A percentile compares a stretch with the other conserved stretches of the same genome.
Conservation (phyloP, 2,329 filamentous ascomycete genomes). For the Aspergillus japonicus region DNA sequence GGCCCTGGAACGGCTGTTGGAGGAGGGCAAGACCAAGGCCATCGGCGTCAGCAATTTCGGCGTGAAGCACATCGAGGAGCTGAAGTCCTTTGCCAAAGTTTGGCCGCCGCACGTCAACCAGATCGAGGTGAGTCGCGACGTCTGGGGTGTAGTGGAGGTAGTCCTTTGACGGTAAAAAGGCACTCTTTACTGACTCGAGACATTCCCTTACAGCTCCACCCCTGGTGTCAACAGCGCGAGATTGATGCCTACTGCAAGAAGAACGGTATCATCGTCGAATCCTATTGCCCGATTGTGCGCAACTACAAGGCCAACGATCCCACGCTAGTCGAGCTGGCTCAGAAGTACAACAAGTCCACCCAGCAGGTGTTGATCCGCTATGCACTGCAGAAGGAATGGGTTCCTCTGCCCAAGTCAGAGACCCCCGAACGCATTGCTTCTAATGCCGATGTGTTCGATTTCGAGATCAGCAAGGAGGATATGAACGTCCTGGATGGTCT, state of each 20-base stretch:
- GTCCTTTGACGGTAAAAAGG: not conserved
- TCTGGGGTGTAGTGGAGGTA: not conserved
- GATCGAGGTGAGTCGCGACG: constrained; percentile 58
- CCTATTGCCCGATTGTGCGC: constrained; percentile 57
- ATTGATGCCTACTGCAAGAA: constrained; percentile 56
- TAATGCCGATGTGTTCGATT: constrained; percentile 64
- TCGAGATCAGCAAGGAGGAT: constrained; percentile 57
- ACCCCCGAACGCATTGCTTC: constrained; percentile 64
- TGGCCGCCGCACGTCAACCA: constrained; percentile 74
- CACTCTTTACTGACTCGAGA: not conserved
- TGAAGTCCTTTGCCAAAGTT: constrained; percentile 63
- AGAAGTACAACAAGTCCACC: constrained; percentile 71
- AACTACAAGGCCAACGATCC: constrained; percentile 71
- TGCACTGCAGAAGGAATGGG: constrained; percentile 74
- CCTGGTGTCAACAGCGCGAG: constrained; percentile 66
- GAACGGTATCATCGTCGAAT: constrained; percentile 54
- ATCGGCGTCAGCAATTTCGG: constrained; percentile 76
- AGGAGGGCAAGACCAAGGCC: constrained; percentile 59
- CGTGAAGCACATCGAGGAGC: constrained; percentile 65
- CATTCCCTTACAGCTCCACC: constrained; percentile 58
- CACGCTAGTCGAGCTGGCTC: constrained; percentile 61
- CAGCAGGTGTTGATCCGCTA: constrained; percentile 79
- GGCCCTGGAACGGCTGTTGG: constrained; percentile 61
- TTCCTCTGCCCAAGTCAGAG: constrained; percentile 73
- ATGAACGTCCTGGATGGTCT: constrained; percentile 55